Percentiles rank a stretch among this genome's conserved stretches.
These are phyloP conservation scores for Fomitopsis schrenkii DNA, from an alignment of 1,284 basidiomycete genomes.

Conservation along the genomic window DNA sequence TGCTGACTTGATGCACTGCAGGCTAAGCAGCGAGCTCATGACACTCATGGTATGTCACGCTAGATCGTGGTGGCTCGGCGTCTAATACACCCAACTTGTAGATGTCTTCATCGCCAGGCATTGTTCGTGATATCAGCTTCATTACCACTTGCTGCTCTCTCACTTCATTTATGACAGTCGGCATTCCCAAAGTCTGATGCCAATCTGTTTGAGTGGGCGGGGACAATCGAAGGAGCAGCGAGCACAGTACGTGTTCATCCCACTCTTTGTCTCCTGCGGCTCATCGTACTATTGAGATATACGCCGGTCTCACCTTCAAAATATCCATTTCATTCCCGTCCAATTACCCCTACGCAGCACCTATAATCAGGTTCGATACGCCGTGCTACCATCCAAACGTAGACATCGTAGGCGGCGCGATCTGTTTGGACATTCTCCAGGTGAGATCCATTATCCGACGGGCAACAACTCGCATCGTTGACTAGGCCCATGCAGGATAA, in stretches of 20 bases:
- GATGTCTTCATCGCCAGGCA: conserved; percentile 84
- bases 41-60: conserved; percentile 65
- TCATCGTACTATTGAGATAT: conserved; percentile 46
- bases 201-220: conserved; percentile 80
- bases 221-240: conserved; percentile 75
- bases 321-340: conserved; percentile 79
- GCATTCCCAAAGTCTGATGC: conserved; percentile 81
- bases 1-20: conserved; percentile 20
- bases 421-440: conserved; percentile 84
- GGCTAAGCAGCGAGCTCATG: conserved; percentile 79
- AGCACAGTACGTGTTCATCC: conserved; percentile 52
- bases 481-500: conserved; percentile 57
- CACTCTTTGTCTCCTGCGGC: conserved; percentile 3
- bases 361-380: conserved; percentile 76
- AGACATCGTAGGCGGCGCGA: conserved; percentile 72
- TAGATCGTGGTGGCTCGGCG: not conserved
- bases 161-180: conserved; percentile 44
- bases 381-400: conserved; percentile 88
- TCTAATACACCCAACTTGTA: conserved; percentile 24
- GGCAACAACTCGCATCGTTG: not conserved
- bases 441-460: conserved; percentile 29
- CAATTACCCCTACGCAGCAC: conserved; percentile 82
- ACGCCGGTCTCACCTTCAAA: conserved; percentile 72
- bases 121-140: conserved; percentile 41
- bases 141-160: not conserved